Conservation (phyloP, 371 early-diverging fungal species). For the Mortierella sp. region DNA sequence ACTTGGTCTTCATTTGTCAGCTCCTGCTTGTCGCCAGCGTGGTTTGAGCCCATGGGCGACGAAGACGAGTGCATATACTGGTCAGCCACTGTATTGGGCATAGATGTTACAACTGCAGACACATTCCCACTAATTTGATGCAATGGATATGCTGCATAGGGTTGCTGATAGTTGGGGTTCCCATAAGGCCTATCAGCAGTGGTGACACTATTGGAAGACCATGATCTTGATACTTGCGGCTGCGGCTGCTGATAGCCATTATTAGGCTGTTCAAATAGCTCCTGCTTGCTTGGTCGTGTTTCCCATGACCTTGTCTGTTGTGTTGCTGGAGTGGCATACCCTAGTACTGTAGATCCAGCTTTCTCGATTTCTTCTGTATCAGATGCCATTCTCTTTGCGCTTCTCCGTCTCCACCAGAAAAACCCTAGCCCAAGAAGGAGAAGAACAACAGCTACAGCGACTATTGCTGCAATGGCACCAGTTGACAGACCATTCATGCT, state of each 20-base stretch:
- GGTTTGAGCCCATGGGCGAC: background rate
- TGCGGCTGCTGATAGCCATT: background rate
- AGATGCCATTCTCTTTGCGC: background rate
- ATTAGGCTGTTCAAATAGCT: background rate
- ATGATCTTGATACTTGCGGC: background rate
- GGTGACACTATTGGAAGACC: background rate
- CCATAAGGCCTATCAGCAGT: background rate
- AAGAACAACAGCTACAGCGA: background rate
- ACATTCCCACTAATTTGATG: background rate
- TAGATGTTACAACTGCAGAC: background rate
- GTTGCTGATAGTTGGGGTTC: background rate
- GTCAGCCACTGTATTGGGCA: background rate
- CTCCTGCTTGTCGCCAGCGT: slow-evolving; percentile 35
- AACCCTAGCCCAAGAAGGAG: background rate
- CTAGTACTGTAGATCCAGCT: background rate
- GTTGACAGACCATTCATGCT: slow-evolving; percentile 7
- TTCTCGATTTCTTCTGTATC: background rate
- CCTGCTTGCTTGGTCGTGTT: slow-evolving; percentile 1
- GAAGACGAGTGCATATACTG: slow-evolving; percentile 2
- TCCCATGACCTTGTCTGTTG: background rate
- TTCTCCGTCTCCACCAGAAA: slow-evolving; percentile 12
- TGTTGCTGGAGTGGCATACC: background rate
- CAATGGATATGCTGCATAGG: background rate
- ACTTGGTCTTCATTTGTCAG: slow-evolving; percentile 9
- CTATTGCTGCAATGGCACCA: slow-evolving; percentile 12